Percentiles rank a stretch among this genome's conserved stretches.
phyloP scores from a whole-genome alignment of 208 protist species.

The Trypanosoma theileri region DNA sequence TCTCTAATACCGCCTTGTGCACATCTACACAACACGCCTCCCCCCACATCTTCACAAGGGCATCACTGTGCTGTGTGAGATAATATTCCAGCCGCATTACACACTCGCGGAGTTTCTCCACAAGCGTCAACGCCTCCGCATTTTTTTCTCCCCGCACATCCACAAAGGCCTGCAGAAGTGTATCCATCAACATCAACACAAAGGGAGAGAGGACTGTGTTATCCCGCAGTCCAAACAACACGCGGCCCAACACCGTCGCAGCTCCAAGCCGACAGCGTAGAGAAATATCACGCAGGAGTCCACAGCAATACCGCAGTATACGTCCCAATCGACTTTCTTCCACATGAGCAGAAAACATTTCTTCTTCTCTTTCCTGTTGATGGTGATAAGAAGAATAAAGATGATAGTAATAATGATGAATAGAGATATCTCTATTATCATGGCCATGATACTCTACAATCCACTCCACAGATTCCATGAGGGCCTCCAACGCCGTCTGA shows the following conservation, averaged over 20 bases:
- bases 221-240: conserved; percentile 1
- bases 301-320: not conserved
- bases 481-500: conserved; percentile 21
- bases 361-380: too few relatives aligned
- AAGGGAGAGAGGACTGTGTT: not conserved
- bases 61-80: not conserved
- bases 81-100: conserved; percentile 1
- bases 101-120: conserved; percentile 1
- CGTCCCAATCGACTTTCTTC: not conserved
- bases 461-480: conserved; percentile 21
- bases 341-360: too few relatives aligned
- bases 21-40: too few relatives aligned
- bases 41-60: not conserved
- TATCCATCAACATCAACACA: conserved; percentile 1
- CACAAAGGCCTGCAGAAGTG: conserved; percentile 1
- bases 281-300: not conserved
- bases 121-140: not conserved
- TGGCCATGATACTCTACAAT: conserved; percentile 2
- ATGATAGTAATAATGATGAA: too few relatives aligned
- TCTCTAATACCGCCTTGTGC: conserved; percentile 4
- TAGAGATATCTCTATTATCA: too few relatives aligned
- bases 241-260: not conserved
- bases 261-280: conserved; percentile 7
- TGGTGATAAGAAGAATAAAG: too few relatives aligned
- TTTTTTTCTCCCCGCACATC: not conserved